Evolutionary conservation across 2,329 filamentous ascomycete species (phyloP).

Genomic region (Calonectria honghensis): DNA sequence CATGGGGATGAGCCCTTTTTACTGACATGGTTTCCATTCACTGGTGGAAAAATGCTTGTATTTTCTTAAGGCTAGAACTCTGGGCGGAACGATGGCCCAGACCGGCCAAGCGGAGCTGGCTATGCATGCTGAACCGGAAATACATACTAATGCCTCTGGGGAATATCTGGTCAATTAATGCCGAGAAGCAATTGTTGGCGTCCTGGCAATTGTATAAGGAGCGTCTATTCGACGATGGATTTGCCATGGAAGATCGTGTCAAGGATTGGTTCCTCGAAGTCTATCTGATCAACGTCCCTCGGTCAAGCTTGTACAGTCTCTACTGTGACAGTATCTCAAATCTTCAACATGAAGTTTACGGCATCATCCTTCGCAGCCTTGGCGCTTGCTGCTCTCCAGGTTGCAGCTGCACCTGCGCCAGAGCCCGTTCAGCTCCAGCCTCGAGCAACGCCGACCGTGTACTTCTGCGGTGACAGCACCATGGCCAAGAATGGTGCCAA

Average conservation of each 20-base stretch:
- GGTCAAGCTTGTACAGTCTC: not conserved
- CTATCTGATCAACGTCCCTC: not conserved
- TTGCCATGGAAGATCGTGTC: not conserved
- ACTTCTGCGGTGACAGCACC: constrained; percentile 77
- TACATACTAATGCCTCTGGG: not conserved
- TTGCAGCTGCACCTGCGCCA: constrained; percentile 39
- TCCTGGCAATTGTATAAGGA: constrained; percentile 3
- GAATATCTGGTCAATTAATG: not conserved
- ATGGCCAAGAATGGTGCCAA: constrained; percentile 71
- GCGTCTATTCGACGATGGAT: not conserved
- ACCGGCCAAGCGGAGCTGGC: not conserved
- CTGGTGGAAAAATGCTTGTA: constrained; percentile 6
- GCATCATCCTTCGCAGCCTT: constrained; percentile 42
- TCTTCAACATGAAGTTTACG: constrained; percentile 51
- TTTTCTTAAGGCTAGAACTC: not conserved
- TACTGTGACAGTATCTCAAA: not conserved
- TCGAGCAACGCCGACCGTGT: constrained; percentile 63
- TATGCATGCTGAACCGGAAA: not conserved
- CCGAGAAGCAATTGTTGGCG: not conserved
- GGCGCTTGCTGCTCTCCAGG: constrained; percentile 45
- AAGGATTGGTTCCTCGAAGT: not conserved
- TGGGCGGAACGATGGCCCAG: not conserved
- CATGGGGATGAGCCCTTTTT: not conserved
- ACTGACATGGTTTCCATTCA: not conserved
- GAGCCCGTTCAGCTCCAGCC: constrained; percentile 31